Evolutionary conservation across 2,329 filamentous ascomycete species (phyloP).

Genomic region (Nigrospora osmanthi): DNA sequence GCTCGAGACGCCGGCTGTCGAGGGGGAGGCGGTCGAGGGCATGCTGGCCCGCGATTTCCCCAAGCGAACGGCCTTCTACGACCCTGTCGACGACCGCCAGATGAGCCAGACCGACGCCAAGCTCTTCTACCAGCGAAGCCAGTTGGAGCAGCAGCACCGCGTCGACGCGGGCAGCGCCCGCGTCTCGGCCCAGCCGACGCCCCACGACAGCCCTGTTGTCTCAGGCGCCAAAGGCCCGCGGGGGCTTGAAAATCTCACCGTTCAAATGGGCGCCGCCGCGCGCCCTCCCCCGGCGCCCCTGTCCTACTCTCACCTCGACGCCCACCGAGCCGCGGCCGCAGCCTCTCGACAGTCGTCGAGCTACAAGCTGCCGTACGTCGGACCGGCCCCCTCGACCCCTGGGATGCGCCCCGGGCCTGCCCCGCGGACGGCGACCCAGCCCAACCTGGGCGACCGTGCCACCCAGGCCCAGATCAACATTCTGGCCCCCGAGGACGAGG

Average conservation of each 20-base stretch:
- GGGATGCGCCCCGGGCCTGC: conserved; percentile 11
- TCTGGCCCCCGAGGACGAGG: conserved; percentile 7
- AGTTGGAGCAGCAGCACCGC: conserved; percentile 49
- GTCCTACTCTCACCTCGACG: neutral
- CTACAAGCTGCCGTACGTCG: conserved; percentile 1
- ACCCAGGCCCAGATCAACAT: conserved; percentile 5
- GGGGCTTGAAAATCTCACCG: conserved; percentile 1
- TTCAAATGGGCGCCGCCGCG: neutral
- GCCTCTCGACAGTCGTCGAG: neutral
- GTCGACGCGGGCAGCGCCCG: conserved; percentile 23
- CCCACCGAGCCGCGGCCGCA: too few relatives aligned
- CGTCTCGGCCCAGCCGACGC: conserved; percentile 25
- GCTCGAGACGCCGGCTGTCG: conserved; percentile 16
- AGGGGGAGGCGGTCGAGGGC: conserved; percentile 29
- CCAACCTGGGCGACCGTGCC: conserved; percentile 15
- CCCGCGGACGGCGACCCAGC: conserved; percentile 23
- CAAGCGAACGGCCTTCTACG: conserved; percentile 79
- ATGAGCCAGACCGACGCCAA: conserved; percentile 93
- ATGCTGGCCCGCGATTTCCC: conserved; percentile 55
- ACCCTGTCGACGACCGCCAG: conserved; percentile 87
- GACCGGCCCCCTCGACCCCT: conserved; percentile 6
- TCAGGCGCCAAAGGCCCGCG: conserved; percentile 3
- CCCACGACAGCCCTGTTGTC: conserved; percentile 38
- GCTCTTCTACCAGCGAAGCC: conserved; percentile 88
- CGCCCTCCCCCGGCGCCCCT: neutral